Evolutionary conservation across 495 filamentous ascomycete genomes (phyloP).

Genomic region (Penicillium soppii): DNA sequence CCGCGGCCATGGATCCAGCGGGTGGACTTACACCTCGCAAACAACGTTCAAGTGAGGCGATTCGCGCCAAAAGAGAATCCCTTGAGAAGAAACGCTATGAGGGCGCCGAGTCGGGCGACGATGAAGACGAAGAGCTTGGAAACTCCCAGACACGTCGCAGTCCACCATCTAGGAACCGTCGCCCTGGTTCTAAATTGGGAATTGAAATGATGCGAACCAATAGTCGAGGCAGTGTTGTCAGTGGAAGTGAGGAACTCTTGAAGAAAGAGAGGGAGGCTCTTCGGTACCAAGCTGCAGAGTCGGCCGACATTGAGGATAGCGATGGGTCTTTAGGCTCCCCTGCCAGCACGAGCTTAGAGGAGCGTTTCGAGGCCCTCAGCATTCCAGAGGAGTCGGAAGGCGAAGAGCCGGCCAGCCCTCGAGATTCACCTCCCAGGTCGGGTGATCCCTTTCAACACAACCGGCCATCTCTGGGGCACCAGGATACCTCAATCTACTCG

Average conservation of each 20-base stretch:
- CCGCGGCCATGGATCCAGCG: constrained; percentile 56
- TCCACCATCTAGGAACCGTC: constrained; percentile 48
- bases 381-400: constrained; percentile 39
- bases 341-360: constrained; percentile 30
- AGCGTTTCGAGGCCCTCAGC: constrained; percentile 37
- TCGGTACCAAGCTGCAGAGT: constrained; percentile 24
- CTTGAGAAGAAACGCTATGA: constrained; percentile 74
- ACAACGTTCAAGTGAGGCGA: constrained; percentile 73
- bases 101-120: constrained; percentile 82
- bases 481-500: constrained; percentile 26
- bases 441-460: constrained; percentile 13
- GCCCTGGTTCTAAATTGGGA: constrained; percentile 77
- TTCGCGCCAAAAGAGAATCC: constrained; percentile 72
- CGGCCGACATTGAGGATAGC: constrained; percentile 20
- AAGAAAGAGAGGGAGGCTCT: constrained; percentile 39
- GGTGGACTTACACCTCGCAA: constrained; percentile 53
- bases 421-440: constrained; percentile 16
- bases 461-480: constrained; percentile 22
- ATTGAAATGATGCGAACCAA: constrained; percentile 97
- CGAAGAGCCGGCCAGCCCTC: constrained; percentile 30
- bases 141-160: constrained; percentile 56
- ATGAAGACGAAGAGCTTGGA: constrained; percentile 89
- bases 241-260: constrained; percentile 44
- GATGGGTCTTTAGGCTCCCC: constrained; percentile 27
- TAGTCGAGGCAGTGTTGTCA: constrained; percentile 80